These are phyloP conservation scores for Xylaria sp. DNA, from an alignment of 2,329 filamentous ascomycete species.

Conservation along the genomic window DNA sequence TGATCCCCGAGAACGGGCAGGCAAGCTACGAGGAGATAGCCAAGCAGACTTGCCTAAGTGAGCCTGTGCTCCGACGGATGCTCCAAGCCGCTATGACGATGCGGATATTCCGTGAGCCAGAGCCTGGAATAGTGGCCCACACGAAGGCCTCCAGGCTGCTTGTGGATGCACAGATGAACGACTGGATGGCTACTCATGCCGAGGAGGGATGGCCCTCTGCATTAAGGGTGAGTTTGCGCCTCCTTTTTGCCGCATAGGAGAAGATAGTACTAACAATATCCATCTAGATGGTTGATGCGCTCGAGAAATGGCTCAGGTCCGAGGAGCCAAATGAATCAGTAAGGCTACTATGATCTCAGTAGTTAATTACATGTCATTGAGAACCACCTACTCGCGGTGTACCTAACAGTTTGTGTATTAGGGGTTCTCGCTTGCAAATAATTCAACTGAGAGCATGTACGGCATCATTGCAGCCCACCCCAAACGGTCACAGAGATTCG, in stretches of 20 bases:
- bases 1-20: slow-evolving; percentile 41
- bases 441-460: slow-evolving; percentile 15
- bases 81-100: slow-evolving; percentile 48
- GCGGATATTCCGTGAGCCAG: slow-evolving; percentile 47
- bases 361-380: background rate
- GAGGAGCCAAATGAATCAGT: slow-evolving; percentile 43
- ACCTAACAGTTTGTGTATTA: background rate
- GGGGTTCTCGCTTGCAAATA: slow-evolving; percentile 26
- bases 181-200: slow-evolving; percentile 34
- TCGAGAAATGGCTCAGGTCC: slow-evolving; percentile 43
- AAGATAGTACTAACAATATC: background rate
- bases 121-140: slow-evolving; percentile 46
- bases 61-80: slow-evolving; percentile 43
- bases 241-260: no score
- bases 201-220: slow-evolving; percentile 42
- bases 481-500: slow-evolving; percentile 12
- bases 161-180: slow-evolving; percentile 27
- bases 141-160: slow-evolving; percentile 41
- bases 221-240: background rate
- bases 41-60: slow-evolving; percentile 36
- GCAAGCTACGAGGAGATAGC: slow-evolving; percentile 39
- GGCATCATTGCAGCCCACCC: slow-evolving; percentile 4
- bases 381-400: background rate
- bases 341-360: slow-evolving; percentile 9
- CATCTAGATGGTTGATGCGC: slow-evolving; percentile 40